A percentile compares a stretch with the other conserved stretches of the same genome.
phyloP scores from a whole-genome alignment of 352 stramenopile genomes.

The Phytophthora pinifolia region DNA sequence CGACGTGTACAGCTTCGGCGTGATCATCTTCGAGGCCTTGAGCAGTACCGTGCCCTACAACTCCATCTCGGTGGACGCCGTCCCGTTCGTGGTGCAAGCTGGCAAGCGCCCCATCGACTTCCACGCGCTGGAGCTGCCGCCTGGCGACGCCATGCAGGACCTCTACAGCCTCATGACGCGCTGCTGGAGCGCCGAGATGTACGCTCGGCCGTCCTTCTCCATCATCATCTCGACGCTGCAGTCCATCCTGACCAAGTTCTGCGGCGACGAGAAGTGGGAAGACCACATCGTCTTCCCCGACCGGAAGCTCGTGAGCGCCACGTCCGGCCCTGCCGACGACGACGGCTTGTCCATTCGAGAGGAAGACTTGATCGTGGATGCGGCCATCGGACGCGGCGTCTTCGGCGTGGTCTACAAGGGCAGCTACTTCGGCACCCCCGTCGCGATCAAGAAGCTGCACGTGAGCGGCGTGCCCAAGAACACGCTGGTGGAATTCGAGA shows the following conservation, averaged over 20 bases:
- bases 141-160: slow-evolving; percentile 60
- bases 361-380: slow-evolving; percentile 73
- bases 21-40: slow-evolving; percentile 79
- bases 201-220: slow-evolving; percentile 77
- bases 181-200: slow-evolving; percentile 77
- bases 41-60: slow-evolving; percentile 69
- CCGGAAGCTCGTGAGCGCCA: slow-evolving; percentile 64
- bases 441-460: slow-evolving; percentile 85
- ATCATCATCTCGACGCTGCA: slow-evolving; percentile 80
- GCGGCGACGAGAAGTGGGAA: slow-evolving; percentile 80
- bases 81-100: slow-evolving; percentile 77
- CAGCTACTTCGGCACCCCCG: slow-evolving; percentile 81
- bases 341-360: slow-evolving; percentile 80
- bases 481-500: slow-evolving; percentile 80
- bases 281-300: slow-evolving; percentile 85
- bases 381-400: slow-evolving; percentile 70
- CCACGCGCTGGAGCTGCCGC: slow-evolving; percentile 48
- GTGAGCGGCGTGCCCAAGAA: slow-evolving; percentile 81
- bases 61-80: slow-evolving; percentile 78
- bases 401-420: slow-evolving; percentile 86
- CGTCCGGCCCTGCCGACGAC: slow-evolving; percentile 45
- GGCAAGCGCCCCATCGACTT: slow-evolving; percentile 84
- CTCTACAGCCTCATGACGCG: slow-evolving; percentile 67
- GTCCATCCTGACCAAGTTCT: slow-evolving; percentile 63
- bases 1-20: slow-evolving; percentile 89